These are phyloP conservation scores for Boletus bicolor DNA, from an alignment of 768 basidiomycete genomes.

Conservation along the genomic window DNA sequence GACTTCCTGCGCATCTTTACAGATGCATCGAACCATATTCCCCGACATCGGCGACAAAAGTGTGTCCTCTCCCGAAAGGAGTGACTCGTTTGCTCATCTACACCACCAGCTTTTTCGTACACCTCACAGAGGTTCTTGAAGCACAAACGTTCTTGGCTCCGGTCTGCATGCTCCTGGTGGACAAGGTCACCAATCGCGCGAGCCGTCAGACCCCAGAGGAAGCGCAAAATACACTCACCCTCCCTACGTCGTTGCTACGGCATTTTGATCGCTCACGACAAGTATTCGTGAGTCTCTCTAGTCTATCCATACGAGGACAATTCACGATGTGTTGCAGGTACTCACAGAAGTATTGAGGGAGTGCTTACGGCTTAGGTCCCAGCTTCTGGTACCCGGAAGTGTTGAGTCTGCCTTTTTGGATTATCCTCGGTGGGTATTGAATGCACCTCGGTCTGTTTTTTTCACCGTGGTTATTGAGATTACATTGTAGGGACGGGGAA, in stretches of 20 bases:
- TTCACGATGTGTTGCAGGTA: slow-evolving; percentile 40
- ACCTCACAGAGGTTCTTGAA: slow-evolving; percentile 81
- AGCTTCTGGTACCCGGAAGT: slow-evolving; percentile 38
- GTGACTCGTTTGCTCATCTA: slow-evolving; percentile 2
- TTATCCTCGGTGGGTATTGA: slow-evolving; percentile 41
- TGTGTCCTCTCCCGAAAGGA: slow-evolving; percentile 35
- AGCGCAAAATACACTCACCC: slow-evolving; percentile 50
- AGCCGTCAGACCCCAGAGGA: slow-evolving; percentile 63
- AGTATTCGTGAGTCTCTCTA: slow-evolving; percentile 43
- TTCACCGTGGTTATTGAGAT: not conserved
- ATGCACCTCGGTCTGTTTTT: not conserved
- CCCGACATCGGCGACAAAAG: slow-evolving; percentile 89
- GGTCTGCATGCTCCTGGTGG: slow-evolving; percentile 79
- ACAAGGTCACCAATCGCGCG: slow-evolving; percentile 69
- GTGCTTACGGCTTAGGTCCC: slow-evolving; percentile 52
- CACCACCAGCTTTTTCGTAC: slow-evolving; percentile 73
- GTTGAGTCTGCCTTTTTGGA: slow-evolving; percentile 52
- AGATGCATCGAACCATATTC: slow-evolving; percentile 88
- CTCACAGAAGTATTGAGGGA: slow-evolving; percentile 67
- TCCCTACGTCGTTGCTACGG: slow-evolving; percentile 67
- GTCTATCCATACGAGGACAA: not conserved
- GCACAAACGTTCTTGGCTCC: slow-evolving; percentile 77
- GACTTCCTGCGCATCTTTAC: slow-evolving; percentile 91
- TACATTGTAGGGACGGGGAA: slow-evolving; percentile 53
- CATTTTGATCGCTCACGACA: slow-evolving; percentile 48